Evolutionary conservation across 192 early-diverging fungal genomes (phyloP).

Genomic region (Jimgerdemannia flammicorona): DNA sequence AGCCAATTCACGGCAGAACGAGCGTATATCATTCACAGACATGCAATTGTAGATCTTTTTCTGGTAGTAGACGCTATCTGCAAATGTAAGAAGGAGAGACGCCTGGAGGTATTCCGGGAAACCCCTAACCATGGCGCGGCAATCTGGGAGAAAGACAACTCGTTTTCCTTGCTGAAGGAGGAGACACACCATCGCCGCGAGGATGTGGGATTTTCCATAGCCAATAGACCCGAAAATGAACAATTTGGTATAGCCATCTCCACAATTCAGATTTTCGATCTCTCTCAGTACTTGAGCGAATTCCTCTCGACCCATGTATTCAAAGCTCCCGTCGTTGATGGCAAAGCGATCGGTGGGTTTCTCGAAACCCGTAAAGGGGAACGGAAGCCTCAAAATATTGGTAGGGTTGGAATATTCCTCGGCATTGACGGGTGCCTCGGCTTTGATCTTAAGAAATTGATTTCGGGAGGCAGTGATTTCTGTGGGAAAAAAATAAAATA

Average conservation of each 20-base stretch:
- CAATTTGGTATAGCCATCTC: conserved; percentile 2
- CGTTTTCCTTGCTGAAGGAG: neutral
- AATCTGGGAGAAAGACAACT: conserved; percentile 13
- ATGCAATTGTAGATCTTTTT: conserved; percentile 5
- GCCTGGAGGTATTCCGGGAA: conserved; percentile 1
- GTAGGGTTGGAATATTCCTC: neutral
- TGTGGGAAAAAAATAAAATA: too few species aligned
- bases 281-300: neutral
- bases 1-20: too few species aligned
- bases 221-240: conserved; percentile 5
- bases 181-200: conserved; percentile 10
- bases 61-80: neutral
- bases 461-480: too few species aligned
- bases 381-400: neutral
- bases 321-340: neutral
- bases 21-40: conserved; percentile 2
- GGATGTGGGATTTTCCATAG: conserved; percentile 11
- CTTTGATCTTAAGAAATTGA: neutral
- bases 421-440: neutral
- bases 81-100: conserved; percentile 3
- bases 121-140: neutral
- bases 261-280: neutral
- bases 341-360: neutral
- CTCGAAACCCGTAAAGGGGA: neutral
- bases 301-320: conserved; percentile 9